Conservation (phyloP, 2,329 filamentous ascomycete species). For the Ophiostoma ulmi region DNA sequence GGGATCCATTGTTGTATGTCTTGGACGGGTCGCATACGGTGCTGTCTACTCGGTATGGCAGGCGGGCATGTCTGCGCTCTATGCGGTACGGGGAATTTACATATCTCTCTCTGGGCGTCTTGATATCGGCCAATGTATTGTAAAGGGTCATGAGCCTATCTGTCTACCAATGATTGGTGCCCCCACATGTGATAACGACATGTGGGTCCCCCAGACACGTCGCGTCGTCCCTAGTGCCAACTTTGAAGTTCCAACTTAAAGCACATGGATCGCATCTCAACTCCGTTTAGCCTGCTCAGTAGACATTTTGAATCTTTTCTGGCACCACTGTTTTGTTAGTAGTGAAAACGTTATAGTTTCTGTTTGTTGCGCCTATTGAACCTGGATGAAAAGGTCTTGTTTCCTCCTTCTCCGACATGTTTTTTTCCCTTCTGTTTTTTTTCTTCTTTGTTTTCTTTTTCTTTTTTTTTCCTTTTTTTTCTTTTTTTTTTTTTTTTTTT, state of each 20-base stretch:
- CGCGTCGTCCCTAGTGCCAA: conserved; percentile 4
- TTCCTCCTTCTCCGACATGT: too few relatives aligned
- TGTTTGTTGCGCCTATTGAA: too few relatives aligned
- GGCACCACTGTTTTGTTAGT: conserved; percentile 3
- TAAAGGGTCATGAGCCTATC: conserved; percentile 5
- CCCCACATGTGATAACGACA: conserved; percentile 10
- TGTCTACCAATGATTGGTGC: background rate
- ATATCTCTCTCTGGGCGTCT: background rate
- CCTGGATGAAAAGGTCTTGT: too few relatives aligned
- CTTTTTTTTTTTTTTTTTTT: background rate
- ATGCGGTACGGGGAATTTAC: background rate
- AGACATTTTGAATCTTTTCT: conserved; percentile 8
- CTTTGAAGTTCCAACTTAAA: background rate
- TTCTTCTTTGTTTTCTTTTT: background rate
- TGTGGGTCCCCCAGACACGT: background rate
- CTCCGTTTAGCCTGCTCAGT: conserved; percentile 2
- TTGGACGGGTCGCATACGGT: conserved; percentile 5
- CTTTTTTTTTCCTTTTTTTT: background rate
- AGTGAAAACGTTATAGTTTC: background rate
- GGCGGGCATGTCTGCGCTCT: conserved; percentile 1
- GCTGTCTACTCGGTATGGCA: background rate
- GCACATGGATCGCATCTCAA: background rate
- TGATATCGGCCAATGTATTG: conserved; percentile 11
- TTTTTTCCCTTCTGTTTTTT: background rate
- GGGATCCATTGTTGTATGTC: background rate